Percentiles rank a stretch among this genome's conserved stretches.
Conservation (phyloP, 2,329 filamentous ascomycete species). For the Paraphoma chrysanthemicola region DNA sequence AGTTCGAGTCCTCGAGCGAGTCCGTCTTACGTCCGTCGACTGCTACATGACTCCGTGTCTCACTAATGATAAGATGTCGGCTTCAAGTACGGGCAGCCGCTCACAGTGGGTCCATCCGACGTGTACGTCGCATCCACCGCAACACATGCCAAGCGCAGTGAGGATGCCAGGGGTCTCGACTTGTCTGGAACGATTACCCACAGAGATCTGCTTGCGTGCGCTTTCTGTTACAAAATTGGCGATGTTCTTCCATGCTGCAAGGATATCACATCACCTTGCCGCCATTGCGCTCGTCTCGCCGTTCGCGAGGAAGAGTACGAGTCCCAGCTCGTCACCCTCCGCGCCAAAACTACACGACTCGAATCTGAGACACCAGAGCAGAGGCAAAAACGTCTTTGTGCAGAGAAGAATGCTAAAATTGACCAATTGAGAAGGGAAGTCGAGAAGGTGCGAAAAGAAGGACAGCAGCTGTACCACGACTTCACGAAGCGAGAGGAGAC, state of each 20-base stretch:
- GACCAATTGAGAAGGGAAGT: neutral
- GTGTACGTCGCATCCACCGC: no score
- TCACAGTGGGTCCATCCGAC: no score
- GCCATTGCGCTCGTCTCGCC: neutral
- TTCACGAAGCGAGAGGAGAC: slow-evolving; percentile 33
- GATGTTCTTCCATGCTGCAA: neutral
- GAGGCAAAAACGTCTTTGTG: neutral
- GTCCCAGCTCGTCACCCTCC: neutral
- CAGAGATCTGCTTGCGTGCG: neutral
- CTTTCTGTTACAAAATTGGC: neutral
- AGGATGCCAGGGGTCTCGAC: no score
- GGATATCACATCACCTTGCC: neutral
- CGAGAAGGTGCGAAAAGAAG: slow-evolving; percentile 29
- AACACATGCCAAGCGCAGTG: no score
- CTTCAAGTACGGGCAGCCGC: no score
- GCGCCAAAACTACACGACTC: neutral
- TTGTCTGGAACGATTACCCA: no score
- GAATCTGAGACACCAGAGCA: neutral
- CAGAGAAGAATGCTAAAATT: slow-evolving; percentile 1
- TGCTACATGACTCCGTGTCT: no score
- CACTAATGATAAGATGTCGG: no score
- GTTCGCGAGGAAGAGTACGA: no score
- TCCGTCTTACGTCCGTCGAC: no score
- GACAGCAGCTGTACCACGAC: slow-evolving; percentile 29
- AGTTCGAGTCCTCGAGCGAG: no score